Percentiles rank a stretch among this genome's conserved stretches.
These are phyloP conservation scores for Saccharomyces pastorianus DNA, from an alignment of 1,139 yeast species.

Conservation along the genomic window DNA sequence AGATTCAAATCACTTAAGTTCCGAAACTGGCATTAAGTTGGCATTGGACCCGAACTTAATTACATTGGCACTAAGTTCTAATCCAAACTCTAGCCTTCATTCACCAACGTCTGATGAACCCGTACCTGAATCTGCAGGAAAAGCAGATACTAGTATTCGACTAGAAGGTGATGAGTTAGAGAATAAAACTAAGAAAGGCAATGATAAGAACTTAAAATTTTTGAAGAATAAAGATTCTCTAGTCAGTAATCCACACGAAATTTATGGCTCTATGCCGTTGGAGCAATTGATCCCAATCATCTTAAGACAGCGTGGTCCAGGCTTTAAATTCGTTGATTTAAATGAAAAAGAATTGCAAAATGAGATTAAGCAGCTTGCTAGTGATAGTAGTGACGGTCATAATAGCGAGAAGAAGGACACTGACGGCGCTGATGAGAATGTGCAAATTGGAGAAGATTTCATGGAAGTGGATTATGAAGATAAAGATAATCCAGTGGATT, in stretches of 20 bases:
- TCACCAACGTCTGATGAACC: neutral
- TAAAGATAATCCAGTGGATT: slow-evolving; percentile 7
- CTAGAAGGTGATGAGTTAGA: slow-evolving; percentile 3
- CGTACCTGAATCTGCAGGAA: neutral
- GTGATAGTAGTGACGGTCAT: slow-evolving; percentile 5
- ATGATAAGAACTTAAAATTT: slow-evolving; percentile 5
- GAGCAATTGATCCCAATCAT: slow-evolving; percentile 28
- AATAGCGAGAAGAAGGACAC: slow-evolving; percentile 12
- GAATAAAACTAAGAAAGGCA: slow-evolving; percentile 1
- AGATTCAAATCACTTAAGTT: neutral
- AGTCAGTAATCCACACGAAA: slow-evolving; percentile 28
- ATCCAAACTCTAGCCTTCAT: slow-evolving; percentile 2
- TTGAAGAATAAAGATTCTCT: slow-evolving; percentile 12
- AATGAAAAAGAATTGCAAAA: slow-evolving; percentile 48
- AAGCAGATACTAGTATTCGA: neutral
- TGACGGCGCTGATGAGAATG: slow-evolving; percentile 14
- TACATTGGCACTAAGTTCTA: slow-evolving; percentile 9
- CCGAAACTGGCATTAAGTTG: slow-evolving; percentile 16
- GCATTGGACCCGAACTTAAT: slow-evolving; percentile 29
- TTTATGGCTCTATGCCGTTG: slow-evolving; percentile 27
- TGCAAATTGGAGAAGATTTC: slow-evolving; percentile 6
- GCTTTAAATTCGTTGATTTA: slow-evolving; percentile 32
- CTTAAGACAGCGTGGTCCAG: slow-evolving; percentile 25
- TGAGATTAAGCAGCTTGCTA: slow-evolving; percentile 33
- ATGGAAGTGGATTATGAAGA: slow-evolving; percentile 2